A percentile compares a stretch with the other conserved stretches of the same genome.
phyloP scores from a whole-genome alignment of 192 early-diverging fungal species.

The Spizellomyces punctatus region DNA sequence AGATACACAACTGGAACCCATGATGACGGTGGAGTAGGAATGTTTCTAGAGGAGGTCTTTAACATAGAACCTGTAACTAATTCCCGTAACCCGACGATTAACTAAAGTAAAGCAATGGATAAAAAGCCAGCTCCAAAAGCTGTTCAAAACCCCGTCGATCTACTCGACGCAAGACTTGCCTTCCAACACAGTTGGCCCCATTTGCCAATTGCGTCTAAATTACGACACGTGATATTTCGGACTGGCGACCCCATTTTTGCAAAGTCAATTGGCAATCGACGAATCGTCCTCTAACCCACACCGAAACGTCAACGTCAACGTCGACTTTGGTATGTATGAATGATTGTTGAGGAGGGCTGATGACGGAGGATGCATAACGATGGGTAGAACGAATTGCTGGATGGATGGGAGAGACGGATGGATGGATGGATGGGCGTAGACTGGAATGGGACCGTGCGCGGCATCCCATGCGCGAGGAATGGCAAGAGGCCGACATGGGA shows the following conservation, averaged over 20 bases:
- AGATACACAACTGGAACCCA: not conserved
- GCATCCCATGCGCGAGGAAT: not conserved
- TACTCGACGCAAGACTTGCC: no score
- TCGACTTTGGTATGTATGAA: no score
- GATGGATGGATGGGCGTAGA: conserved; percentile 14
- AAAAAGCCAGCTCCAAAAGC: no score
- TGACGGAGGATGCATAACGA: not conserved
- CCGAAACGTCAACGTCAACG: no score
- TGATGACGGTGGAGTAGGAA: conserved; percentile 25
- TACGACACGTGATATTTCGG: not conserved
- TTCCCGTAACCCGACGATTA: not conserved
- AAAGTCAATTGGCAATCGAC: not conserved
- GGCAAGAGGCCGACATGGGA: not conserved
- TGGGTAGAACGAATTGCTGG: not conserved
- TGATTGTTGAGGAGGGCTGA: no score
- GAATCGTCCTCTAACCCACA: no score
- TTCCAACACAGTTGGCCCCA: no score
- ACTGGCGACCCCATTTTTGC: conserved; percentile 2
- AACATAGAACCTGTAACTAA: not conserved
- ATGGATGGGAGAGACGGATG: conserved; percentile 10
- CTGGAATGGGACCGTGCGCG: not conserved
- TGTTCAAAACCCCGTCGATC: no score
- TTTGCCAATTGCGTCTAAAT: not conserved
- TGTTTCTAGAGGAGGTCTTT: conserved; percentile 16
- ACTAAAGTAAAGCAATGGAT: no score